Conservation (phyloP, 345 rosid species). For the Gossypium mustelinum region DNA sequence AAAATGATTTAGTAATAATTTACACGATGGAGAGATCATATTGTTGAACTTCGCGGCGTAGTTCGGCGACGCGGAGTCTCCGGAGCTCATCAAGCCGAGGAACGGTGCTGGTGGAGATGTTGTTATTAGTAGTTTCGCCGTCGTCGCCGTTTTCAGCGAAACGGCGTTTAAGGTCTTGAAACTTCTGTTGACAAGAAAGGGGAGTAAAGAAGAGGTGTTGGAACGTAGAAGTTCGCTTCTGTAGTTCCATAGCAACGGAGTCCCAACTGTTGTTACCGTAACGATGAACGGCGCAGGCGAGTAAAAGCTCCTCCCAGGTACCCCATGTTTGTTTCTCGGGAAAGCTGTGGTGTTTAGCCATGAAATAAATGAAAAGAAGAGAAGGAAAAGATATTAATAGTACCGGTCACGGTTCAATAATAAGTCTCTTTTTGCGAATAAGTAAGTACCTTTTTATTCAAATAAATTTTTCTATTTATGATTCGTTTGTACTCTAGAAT, state of each 20-base stretch:
- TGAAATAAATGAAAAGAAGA: background rate
- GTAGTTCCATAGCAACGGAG: slow-evolving; percentile 66
- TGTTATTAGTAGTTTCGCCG: slow-evolving; percentile 6
- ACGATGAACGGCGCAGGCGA: slow-evolving; percentile 78
- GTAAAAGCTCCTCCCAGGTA: slow-evolving; percentile 73
- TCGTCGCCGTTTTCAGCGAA: slow-evolving; percentile 27
- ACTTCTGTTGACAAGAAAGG: slow-evolving; percentile 54
- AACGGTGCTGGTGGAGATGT: slow-evolving; percentile 2
- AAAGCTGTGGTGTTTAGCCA: background rate
- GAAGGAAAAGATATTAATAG: background rate
- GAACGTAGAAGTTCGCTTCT: slow-evolving; percentile 21
- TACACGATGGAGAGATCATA: slow-evolving; percentile 35
- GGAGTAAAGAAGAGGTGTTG: slow-evolving; percentile 38
- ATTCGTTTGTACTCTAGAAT: background rate
- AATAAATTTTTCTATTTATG: background rate
- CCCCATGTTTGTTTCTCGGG: slow-evolving; percentile 47
- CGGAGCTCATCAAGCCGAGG: slow-evolving; percentile 57
- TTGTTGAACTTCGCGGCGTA: slow-evolving; percentile 56
- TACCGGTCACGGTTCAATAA: background rate
- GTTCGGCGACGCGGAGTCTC: slow-evolving; percentile 61
- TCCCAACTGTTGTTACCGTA: slow-evolving; percentile 75
- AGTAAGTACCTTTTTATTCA: background rate
- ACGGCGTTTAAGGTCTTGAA: slow-evolving; percentile 57
- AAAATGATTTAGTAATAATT: slow-evolving; percentile 27
- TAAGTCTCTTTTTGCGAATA: background rate